Conservation (phyloP, 306 rosid species). For the Urtica urens region DNA sequence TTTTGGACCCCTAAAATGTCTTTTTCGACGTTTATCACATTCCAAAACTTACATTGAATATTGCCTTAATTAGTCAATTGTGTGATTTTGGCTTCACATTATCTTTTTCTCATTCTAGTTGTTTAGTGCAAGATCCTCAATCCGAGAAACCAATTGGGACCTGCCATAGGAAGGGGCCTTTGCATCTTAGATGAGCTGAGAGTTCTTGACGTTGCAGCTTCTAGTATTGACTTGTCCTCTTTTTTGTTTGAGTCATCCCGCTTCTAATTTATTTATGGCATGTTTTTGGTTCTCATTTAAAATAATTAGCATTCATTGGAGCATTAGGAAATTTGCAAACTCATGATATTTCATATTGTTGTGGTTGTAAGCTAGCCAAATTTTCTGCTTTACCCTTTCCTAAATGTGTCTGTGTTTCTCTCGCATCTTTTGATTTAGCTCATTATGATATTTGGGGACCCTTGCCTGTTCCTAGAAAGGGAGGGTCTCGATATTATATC, state of each 20-base stretch:
- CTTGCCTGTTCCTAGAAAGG: background rate
- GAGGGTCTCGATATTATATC: background rate
- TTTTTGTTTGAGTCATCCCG: background rate
- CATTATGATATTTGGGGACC: background rate
- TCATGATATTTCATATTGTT: background rate
- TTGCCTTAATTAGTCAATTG: background rate
- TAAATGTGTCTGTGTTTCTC: background rate
- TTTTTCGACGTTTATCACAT: background rate
- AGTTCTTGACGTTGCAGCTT: background rate
- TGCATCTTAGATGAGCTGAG: background rate
- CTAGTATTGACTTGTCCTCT: background rate
- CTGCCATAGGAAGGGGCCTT: background rate
- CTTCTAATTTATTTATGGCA: background rate
- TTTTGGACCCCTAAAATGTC: background rate
- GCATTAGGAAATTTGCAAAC: background rate
- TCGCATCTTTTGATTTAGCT: background rate
- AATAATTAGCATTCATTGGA: background rate
- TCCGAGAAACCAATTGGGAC: background rate
- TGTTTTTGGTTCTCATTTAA: background rate
- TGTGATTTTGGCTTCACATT: background rate
- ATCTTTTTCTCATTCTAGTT: background rate
- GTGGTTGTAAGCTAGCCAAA: background rate
- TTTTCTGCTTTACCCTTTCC: background rate
- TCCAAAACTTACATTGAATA: background rate
- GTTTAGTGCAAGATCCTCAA: background rate